These are phyloP conservation scores for Macrolepiota fuliginosa DNA, from an alignment of 768 basidiomycete genomes.

Conservation along the genomic window DNA sequence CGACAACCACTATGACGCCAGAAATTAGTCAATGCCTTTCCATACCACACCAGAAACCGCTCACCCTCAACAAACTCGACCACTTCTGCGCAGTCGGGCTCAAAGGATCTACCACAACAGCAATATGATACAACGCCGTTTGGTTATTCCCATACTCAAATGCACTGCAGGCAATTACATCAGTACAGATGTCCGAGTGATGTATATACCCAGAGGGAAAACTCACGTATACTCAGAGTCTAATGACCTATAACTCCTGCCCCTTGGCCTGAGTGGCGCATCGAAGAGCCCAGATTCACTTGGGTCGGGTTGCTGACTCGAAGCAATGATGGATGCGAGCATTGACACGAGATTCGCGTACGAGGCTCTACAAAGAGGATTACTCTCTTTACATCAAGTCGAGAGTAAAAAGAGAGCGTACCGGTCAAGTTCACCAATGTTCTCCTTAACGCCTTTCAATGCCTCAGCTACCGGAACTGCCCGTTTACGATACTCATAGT, in stretches of 20 bases:
- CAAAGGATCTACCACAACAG: conserved; percentile 79
- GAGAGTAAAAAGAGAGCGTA: neutral
- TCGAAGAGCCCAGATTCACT: conserved; percentile 75
- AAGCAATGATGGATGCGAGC: conserved; percentile 69
- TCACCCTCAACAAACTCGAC: conserved; percentile 74
- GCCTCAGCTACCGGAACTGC: conserved; percentile 67
- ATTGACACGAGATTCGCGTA: conserved; percentile 61
- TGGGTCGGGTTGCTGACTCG: conserved; percentile 69
- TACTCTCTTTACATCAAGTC: neutral
- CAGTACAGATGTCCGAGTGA: conserved; percentile 1
- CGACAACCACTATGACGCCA: conserved; percentile 55
- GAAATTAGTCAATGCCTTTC: no score
- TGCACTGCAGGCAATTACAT: conserved; percentile 38
- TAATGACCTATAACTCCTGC: conserved; percentile 57
- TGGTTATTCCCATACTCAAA: conserved; percentile 68
- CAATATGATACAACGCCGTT: conserved; percentile 68
- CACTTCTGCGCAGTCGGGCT: conserved; percentile 85
- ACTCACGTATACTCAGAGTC: conserved; percentile 66
- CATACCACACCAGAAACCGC: conserved; percentile 11
- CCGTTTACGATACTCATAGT: conserved; percentile 73
- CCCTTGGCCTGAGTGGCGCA: conserved; percentile 55
- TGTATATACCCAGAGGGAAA: neutral
- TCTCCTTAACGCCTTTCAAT: conserved; percentile 50
- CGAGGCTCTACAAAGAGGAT: conserved; percentile 36
- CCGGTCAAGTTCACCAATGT: conserved; percentile 25